Conservation (phyloP, 2,329 filamentous ascomycete genomes). For the Epichloe hybrida region DNA sequence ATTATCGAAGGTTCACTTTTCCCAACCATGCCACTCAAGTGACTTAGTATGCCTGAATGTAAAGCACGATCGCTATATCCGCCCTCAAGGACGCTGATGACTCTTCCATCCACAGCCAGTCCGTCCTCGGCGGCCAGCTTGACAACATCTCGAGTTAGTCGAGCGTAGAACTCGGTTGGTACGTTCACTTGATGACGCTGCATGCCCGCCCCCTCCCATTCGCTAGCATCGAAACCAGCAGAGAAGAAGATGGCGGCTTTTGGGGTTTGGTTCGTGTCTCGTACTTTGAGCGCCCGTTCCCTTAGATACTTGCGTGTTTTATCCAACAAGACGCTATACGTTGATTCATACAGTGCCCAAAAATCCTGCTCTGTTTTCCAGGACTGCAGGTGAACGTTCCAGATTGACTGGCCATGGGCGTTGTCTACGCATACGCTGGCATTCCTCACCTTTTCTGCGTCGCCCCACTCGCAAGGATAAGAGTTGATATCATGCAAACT, state of each 20-base stretch:
- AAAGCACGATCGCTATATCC: slow-evolving; percentile 91
- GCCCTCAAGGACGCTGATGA: slow-evolving; percentile 89
- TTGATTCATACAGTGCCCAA: slow-evolving; percentile 73
- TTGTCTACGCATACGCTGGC: slow-evolving; percentile 91
- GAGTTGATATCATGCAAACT: slow-evolving; percentile 98
- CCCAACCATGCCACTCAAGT: slow-evolving; percentile 68
- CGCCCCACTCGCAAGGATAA: slow-evolving; percentile 90
- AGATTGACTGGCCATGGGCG: slow-evolving; percentile 84
- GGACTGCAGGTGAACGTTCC: slow-evolving; percentile 86
- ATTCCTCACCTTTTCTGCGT: slow-evolving; percentile 83
- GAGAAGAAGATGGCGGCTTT: slow-evolving; percentile 89
- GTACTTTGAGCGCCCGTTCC: slow-evolving; percentile 54
- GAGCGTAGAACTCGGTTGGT: slow-evolving; percentile 90
- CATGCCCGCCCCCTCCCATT: slow-evolving; percentile 88
- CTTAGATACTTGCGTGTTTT: slow-evolving; percentile 71
- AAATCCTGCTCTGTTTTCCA: slow-evolving; percentile 80
- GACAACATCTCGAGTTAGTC: slow-evolving; percentile 75
- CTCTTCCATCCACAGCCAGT: slow-evolving; percentile 63
- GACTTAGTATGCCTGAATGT: slow-evolving; percentile 76
- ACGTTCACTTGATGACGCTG: slow-evolving; percentile 93
- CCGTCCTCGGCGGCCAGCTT: slow-evolving; percentile 68
- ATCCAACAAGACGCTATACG: slow-evolving; percentile 63
- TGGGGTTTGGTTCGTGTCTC: slow-evolving; percentile 44
- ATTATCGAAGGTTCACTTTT: slow-evolving; percentile 29
- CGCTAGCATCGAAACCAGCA: slow-evolving; percentile 91